Evolutionary conservation across 352 stramenopile genomes (phyloP).

Genomic region (Globisporangium nagaii): DNA sequence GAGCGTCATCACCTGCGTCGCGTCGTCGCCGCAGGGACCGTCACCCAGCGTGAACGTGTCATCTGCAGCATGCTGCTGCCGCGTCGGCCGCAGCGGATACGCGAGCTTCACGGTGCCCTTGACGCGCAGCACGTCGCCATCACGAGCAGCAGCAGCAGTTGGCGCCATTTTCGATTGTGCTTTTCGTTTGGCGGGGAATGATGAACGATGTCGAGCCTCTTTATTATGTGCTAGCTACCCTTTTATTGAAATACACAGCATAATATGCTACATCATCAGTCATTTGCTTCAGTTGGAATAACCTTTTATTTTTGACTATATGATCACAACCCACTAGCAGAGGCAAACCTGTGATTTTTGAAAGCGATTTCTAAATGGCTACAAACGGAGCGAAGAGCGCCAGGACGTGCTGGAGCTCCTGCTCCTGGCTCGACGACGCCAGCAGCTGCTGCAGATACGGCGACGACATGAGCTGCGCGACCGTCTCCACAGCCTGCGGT

Average conservation of each 20-base stretch:
- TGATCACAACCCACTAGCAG: no score
- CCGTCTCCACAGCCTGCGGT: conserved; percentile 29
- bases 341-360: no score
- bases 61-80: not conserved
- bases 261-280: no score
- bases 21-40: conserved; percentile 53
- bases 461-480: conserved; percentile 48
- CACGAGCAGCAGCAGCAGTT: not conserved
- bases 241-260: no score
- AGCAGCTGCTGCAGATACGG: conserved; percentile 62
- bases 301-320: no score
- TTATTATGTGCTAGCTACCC: no score
- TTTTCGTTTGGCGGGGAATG: no score
- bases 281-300: no score
- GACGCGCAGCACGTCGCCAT: conserved; percentile 16
- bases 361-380: conserved; percentile 1
- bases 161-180: conserved; percentile 4
- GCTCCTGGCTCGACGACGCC: conserved; percentile 35
- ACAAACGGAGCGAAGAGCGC: conserved; percentile 31
- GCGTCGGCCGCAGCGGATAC: conserved; percentile 49
- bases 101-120: conserved; percentile 46
- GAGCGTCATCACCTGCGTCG: conserved; percentile 43
- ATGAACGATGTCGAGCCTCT: no score
- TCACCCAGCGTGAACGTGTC: conserved; percentile 44
- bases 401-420: conserved; percentile 40